Evolutionary conservation across 352 stramenopile genomes (phyloP), one percentile per base, ranked within the genome.

Genomic region (Pythium brachiatum): DNA sequence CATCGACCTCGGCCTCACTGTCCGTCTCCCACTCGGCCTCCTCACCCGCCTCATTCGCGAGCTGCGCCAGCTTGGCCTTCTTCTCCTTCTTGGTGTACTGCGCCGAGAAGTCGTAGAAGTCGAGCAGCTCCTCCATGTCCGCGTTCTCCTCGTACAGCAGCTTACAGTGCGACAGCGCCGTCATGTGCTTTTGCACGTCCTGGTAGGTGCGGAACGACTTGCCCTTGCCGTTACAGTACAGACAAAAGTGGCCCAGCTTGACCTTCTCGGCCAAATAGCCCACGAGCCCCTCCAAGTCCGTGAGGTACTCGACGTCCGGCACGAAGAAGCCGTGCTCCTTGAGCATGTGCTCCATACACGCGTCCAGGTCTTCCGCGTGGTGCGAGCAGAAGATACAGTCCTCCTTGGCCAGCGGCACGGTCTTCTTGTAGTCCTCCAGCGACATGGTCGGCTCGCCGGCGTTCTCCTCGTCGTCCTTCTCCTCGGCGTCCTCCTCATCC

Each of bases 111-210:
- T 97, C 84, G 67, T 97, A 97, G 58, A 96, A 97, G 27, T 94
- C 81, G 11, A 95, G 61, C 54, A 92, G 81, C 65, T 97, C 91
- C 8, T 97, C 84, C 56, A 97, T 61, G 62, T 97, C 90, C 43
- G 93, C 87, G 54, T 87, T 76, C 20, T 96, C 85, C 56, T 97
- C 89, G 66, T 97, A 98, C 50, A 78, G 74, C 13, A 98, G 73
- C 68, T 96, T 97, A 64, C 91, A 97, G 69, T 98, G 92, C 39
- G 78, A 93, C 27, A 95, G 78, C 52, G 85, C 88, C 13, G 76
- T 86, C 95, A 99, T 99, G 79, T 99, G 96, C 73, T 97, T 96
- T 73, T 98, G 89, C 54, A 89, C 91, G 52, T 94, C 93, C 64
- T 96, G 78, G 62, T 86, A 90, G 29, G 79, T 89, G 7, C 71